Conservation (phyloP, 768 basidiomycete genomes). For the Gloeophyllum trabeum region DNA sequence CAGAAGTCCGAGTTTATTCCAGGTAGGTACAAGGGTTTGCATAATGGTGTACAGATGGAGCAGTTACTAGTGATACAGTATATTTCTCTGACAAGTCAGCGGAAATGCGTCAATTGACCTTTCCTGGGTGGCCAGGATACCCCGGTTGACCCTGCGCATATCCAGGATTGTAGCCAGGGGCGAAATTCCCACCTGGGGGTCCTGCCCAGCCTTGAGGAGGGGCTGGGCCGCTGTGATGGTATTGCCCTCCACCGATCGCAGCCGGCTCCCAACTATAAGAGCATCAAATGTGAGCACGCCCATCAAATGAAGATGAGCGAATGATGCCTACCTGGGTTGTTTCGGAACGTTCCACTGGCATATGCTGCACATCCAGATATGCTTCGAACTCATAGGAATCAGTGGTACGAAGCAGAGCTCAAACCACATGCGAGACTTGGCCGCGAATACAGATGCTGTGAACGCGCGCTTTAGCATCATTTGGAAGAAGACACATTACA, state of each 20-base stretch:
- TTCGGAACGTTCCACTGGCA: constrained; percentile 53
- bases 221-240: neutral
- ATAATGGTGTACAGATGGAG: no score
- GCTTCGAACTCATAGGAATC: constrained; percentile 48
- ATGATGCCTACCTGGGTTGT: constrained; percentile 33
- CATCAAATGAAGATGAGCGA: neutral
- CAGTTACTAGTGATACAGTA: no score
- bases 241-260: constrained; percentile 4
- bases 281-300: neutral
- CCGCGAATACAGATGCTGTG: neutral
- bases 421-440: constrained; percentile 55
- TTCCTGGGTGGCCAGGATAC: no score
- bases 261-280: constrained; percentile 13
- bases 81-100: no score
- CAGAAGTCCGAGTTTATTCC: no score
- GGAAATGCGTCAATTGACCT: no score
- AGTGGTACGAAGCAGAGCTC: constrained; percentile 68
- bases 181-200: no score
- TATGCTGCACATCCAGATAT: constrained; percentile 61
- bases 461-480: neutral
- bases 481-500: neutral
- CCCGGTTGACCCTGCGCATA: neutral
- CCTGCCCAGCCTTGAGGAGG: neutral
- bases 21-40: no score
- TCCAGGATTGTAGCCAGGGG: neutral